phyloP scores from a whole-genome alignment of 345 rosid genomes.

The Clausena lansium region DNA sequence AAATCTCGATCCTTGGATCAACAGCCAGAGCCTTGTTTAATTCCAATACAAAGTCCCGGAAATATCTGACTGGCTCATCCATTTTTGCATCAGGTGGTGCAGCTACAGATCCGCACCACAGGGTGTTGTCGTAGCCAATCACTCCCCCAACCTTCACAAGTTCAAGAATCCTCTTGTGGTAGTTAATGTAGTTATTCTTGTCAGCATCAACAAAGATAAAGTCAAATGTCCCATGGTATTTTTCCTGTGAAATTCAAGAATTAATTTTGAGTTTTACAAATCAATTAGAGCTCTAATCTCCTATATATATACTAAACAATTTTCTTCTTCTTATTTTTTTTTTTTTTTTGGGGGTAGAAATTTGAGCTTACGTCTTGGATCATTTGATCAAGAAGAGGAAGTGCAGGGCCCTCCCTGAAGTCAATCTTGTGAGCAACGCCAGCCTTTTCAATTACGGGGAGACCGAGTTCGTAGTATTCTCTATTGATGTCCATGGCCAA shows the following conservation, averaged over 20 bases:
- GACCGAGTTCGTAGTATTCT: slow-evolving; percentile 77
- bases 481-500: slow-evolving; percentile 83
- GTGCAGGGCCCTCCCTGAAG: slow-evolving; percentile 87
- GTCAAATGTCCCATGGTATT: too few relatives aligned
- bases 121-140: slow-evolving; percentile 88
- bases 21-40: slow-evolving; percentile 89
- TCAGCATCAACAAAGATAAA: too few relatives aligned
- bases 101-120: slow-evolving; percentile 66
- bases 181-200: slow-evolving; percentile 35
- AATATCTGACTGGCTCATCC: slow-evolving; percentile 64
- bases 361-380: slow-evolving; percentile 54
- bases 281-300: too few relatives aligned
- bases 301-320: too few relatives aligned
- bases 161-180: slow-evolving; percentile 31
- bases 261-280: background rate
- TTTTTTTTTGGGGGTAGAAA: too few relatives aligned
- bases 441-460: slow-evolving; percentile 78
- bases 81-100: slow-evolving; percentile 61
- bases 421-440: too few relatives aligned
- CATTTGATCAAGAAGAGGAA: slow-evolving; percentile 75
- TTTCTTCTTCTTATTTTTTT: too few relatives aligned
- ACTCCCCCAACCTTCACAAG: slow-evolving; percentile 45
- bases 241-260: background rate
- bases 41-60: slow-evolving; percentile 80
- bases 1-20: slow-evolving; percentile 94